Base-by-base conservation (phyloP, 2,329 filamentous ascomycete species). In the Trichoderma sp. region DNA sequence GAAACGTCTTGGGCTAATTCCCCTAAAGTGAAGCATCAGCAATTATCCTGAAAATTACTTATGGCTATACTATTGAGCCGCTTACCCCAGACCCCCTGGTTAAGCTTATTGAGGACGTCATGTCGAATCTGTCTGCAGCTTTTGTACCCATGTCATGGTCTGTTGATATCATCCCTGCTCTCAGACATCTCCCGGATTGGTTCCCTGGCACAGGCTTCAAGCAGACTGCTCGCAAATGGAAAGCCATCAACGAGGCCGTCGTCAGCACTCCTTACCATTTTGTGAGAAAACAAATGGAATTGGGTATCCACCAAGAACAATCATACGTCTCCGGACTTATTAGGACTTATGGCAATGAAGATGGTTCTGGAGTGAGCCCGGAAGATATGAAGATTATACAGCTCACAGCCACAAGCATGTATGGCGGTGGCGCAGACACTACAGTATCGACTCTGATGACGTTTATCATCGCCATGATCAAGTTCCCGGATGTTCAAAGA, bases 51-150 rank as follows among this genome's bases (percentile, higher is more conserved):
- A 74, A 73, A 24, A 69, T 72, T 33, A 69, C 71, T 6, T 75
- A 75, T 37, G 72, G 68, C 5, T 76, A 77, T 71, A 72, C 65
- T 4, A 69, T 75, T 13, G 75, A 76, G 47, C 72, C 70, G 16
- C 64, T 72, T 19, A 70, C 71, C 49, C 61, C 56, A 1, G 76
- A 77, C 55, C 71, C 71, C 4, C 65, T 77, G 11, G 72, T 75
- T 1, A 60, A 70, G 2, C 66, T 75, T 8, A 72, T 72, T 7
- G 73, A 74, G 10, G 52, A 72, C 16, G 71, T 74, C 40, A 72
- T 76, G 62, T 21, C 33, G 2, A 71, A 75, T 5, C 71, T 76
- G 31, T 72, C 71, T 4, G 58, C 61, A 14, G 73, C 74, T 1
- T 56, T 71, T 1, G 68, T 68, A 4, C 75, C 75, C 2, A 66